Evolutionary conservation across 169 alveolate species (phyloP).

Genomic region (Plasmodium billcollinsi): DNA sequence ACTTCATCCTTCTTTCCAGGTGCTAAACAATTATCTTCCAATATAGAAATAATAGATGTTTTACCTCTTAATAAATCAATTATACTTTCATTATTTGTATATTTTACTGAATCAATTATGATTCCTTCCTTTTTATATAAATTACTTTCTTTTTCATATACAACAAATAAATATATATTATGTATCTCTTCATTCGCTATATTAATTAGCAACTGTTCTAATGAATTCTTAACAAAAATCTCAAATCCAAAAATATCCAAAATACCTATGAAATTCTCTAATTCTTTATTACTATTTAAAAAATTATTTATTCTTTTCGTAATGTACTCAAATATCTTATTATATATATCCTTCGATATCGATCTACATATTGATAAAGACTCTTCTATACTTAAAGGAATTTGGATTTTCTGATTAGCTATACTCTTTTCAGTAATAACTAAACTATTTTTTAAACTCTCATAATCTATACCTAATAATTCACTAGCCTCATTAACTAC

Average conservation of each 20-base stretch:
- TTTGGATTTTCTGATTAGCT: slow-evolving; percentile 82
- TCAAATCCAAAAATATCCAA: slow-evolving; percentile 99
- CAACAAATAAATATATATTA: slow-evolving; percentile 58
- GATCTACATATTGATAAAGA: slow-evolving; percentile 83
- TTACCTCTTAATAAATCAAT: slow-evolving; percentile 67
- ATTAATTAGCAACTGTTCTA: slow-evolving; percentile 98
- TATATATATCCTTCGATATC: slow-evolving; percentile 88
- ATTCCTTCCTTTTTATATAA: slow-evolving; percentile 69
- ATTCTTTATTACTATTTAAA: slow-evolving; percentile 82
- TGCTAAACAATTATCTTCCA: slow-evolving; percentile 72
- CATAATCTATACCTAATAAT: slow-evolving; percentile 80
- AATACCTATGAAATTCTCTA: slow-evolving; percentile 93
- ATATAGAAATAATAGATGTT: slow-evolving; percentile 52
- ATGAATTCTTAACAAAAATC: slow-evolving; percentile 95
- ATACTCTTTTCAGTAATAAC: slow-evolving; percentile 81
- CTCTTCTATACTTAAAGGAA: slow-evolving; percentile 80
- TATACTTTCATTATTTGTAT: slow-evolving; percentile 66
- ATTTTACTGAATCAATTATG: slow-evolving; percentile 47
- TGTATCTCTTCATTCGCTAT: slow-evolving; percentile 95
- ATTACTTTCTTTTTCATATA: slow-evolving; percentile 63
- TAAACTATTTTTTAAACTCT: slow-evolving; percentile 62
- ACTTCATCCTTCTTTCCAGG: slow-evolving; percentile 71
- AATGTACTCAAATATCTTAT: slow-evolving; percentile 83
- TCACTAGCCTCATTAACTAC: slow-evolving; percentile 68
- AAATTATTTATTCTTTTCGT: slow-evolving; percentile 85